Evolutionary conservation across 2,329 filamentous ascomycete genomes (phyloP).

Genomic region (Didymella sp.): DNA sequence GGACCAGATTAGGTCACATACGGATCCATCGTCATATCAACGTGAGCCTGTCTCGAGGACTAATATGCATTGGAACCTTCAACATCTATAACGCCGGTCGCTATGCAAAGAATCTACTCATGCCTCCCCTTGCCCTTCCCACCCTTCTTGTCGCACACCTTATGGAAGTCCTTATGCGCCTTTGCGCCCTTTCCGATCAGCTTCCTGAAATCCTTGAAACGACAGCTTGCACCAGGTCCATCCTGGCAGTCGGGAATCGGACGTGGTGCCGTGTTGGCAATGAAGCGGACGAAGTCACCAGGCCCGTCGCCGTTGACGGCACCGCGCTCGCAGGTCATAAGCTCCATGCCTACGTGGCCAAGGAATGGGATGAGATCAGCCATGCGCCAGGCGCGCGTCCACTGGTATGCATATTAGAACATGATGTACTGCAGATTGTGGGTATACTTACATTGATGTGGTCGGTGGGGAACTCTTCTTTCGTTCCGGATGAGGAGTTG

Average conservation of each 20-base stretch:
- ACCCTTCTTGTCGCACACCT: constrained; percentile 38
- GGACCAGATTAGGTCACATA: no score
- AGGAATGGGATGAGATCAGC: constrained; percentile 69
- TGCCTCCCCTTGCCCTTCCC: constrained; percentile 16
- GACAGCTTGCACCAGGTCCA: constrained; percentile 60
- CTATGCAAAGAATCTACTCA: constrained; percentile 3
- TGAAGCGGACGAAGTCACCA: constrained; percentile 60
- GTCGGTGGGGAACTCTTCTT: constrained; percentile 67
- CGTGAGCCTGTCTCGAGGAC: no score
- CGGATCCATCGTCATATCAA: no score
- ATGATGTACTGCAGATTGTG: not conserved
- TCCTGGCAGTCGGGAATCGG: constrained; percentile 56
- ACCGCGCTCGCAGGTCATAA: constrained; percentile 63
- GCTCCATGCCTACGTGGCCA: constrained; percentile 70
- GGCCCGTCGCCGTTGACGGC: constrained; percentile 54
- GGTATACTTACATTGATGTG: constrained; percentile 52
- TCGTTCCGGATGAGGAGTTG: constrained; percentile 70
- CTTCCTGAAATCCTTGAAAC: constrained; percentile 52
- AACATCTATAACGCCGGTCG: not conserved
- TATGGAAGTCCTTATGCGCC: constrained; percentile 39
- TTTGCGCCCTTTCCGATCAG: constrained; percentile 53
- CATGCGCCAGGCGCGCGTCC: constrained; percentile 68
- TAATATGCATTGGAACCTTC: no score
- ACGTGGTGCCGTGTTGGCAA: constrained; percentile 60
- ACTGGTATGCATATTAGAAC: constrained; percentile 23